phyloP scores from a whole-genome alignment of 1,139 yeast species.

The Yamadazyma triangularis region DNA sequence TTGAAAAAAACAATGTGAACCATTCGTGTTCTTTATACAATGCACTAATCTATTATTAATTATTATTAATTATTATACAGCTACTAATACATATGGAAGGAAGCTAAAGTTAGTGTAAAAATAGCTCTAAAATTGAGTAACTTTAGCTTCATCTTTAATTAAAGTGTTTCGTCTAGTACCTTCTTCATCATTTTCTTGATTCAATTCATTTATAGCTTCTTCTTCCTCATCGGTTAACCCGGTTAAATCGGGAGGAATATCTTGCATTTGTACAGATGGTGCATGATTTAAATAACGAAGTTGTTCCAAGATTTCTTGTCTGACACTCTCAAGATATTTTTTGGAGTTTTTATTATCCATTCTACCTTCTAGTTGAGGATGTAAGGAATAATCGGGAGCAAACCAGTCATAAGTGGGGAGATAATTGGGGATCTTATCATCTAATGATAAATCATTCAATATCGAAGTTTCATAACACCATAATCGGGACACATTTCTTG shows the following conservation, averaged over 20 bases:
- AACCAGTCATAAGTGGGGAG: constrained; percentile 85
- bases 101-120: too few species aligned
- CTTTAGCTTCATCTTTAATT: constrained; percentile 26
- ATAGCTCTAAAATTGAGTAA: background rate
- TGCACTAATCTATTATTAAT: too few species aligned
- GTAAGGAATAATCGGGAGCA: constrained; percentile 87
- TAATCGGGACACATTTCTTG: constrained; percentile 86
- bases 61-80: too few species aligned
- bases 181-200: constrained; percentile 44
- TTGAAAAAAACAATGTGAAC: too few species aligned
- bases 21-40: too few species aligned
- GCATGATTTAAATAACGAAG: constrained; percentile 82
- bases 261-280: constrained; percentile 91
- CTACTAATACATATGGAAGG: too few species aligned
- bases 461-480: constrained; percentile 96
- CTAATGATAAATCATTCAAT: constrained; percentile 72
- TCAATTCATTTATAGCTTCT: constrained; percentile 44
- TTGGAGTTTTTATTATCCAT: constrained; percentile 85
- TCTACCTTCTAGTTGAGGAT: constrained; percentile 85
- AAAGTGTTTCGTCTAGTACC: constrained; percentile 11
- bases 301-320: constrained; percentile 75
- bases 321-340: constrained; percentile 77
- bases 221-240: constrained; percentile 65
- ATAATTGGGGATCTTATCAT: constrained; percentile 69
- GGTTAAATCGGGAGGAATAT: constrained; percentile 79